Evolutionary conservation across 176 grass and related monocot species (phyloP), one percentile per base, ranked within the genome.

Genomic region (Aechmea fasciata): DNA sequence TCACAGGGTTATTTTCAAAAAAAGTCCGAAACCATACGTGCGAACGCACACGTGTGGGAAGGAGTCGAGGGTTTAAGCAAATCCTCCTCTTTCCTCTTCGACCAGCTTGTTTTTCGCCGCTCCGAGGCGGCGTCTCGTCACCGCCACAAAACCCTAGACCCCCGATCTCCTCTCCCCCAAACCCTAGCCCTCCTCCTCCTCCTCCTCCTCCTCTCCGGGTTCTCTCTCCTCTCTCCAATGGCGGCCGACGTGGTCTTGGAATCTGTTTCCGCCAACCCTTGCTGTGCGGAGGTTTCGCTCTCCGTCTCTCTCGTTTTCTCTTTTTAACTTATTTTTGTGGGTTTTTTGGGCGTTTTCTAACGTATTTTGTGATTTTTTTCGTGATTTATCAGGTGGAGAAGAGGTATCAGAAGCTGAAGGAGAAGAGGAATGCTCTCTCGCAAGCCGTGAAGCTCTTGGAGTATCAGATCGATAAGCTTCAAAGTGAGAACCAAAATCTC

Each of bases 241-340:
- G 70, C 77, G 23, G 26, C 69, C 13, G 70, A 47, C 47, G 0
- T 73, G 11, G 63, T 62, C 1, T 49, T 22, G 0, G 68, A 41
- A 10, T 20, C 33, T n/a, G 66, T 41, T 28, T 55, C 69, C 3
- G 70, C 83, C 29, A 89, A 90, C 51, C 78, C 80, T 14, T 89
- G 90, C 86, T 94, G 83, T 73, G 86, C 80, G 2, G 88, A 90
- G 81, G 90, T 90, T 66, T 15, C 63, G 24, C 3, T 62, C 64
- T 23, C 14, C 25, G 51, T 57, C 69, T 49, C 11, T 55, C n/a
- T 20, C 17, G 20, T 75, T 25, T 50, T 59, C 0, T 13, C 17
- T 74, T 67, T 49, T 47, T 13, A 17, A 59, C 11, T 19, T 59
- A 15, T 1, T 3, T 23, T 66, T 67, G 68, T 83, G 61, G 20